Evolutionary conservation across 768 basidiomycete genomes (phyloP), one percentile per base, ranked within the genome.

Genomic region (Serendipita sp.): DNA sequence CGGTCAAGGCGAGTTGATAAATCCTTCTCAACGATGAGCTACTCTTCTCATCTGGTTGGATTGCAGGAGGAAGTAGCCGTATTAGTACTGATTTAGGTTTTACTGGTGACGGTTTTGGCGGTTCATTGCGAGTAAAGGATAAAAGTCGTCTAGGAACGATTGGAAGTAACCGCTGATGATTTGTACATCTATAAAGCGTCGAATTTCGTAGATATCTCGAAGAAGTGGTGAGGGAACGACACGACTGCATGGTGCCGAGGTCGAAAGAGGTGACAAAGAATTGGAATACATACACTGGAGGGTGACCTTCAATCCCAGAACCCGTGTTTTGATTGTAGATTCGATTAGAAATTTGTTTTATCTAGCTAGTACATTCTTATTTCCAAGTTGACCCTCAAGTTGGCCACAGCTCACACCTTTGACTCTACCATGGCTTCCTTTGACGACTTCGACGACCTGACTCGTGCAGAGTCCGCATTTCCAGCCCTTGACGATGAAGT

Each of bases 401-500:
- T 50, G 29, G 29, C 48, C n/a, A 50, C 48, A 5, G n/a, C 48
- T 50, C 29, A 27, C 8, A 60, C 55, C 55, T 60, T 60, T 27
- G 23, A 52, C 48, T n/a, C 55, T 34, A 33, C 55, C 27, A 60
- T 60, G 55, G 55, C 18, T 3, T 4, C 55, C 36, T 60, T 60
- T 37, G 74, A 69, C 62, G 83, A 81, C 70, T 83, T 86, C 29
- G 83, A 90, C 69, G 89, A 91, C 76, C 86, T 88, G 70, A 88
- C 90, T 72, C 78, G 77, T 60, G 87, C 87, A n/a, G 85, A 85
- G 34, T 83, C 86, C 65, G 85, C 85, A 13, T 92, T 91, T 73
- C 90, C 90, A 37, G 90, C 90, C 70, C 88, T 92, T 68, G 69
- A 69, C 16, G 55, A 60, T 6, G 84, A 84, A 23, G 77, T 88